Conservation (phyloP, 2,329 filamentous ascomycete genomes). For the Mariannaea sp. region DNA sequence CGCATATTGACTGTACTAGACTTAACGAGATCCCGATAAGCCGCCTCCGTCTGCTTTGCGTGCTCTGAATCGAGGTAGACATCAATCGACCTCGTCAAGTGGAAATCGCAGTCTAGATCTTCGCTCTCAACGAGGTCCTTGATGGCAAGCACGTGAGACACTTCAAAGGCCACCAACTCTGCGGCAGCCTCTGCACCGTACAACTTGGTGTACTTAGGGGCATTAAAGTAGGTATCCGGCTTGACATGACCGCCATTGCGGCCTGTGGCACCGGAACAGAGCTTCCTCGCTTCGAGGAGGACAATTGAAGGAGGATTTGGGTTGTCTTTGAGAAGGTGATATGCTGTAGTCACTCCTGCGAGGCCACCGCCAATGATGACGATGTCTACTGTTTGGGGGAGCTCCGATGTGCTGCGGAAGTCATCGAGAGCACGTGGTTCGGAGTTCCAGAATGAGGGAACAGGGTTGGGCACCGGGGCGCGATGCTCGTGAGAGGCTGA, state of each 20-base stretch:
- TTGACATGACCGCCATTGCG: constrained; percentile 41
- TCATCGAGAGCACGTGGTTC: constrained; percentile 12
- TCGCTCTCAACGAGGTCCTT: constrained; percentile 43
- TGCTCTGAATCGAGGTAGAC: constrained; percentile 41
- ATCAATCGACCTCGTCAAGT: constrained; percentile 43
- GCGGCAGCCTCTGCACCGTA: constrained; percentile 28
- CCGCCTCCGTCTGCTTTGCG: constrained; percentile 17
- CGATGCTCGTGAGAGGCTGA: neutral
- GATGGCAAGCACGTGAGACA: constrained; percentile 33
- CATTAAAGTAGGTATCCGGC: constrained; percentile 26
- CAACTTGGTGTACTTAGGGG: constrained; percentile 21
- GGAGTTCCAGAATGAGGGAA: constrained; percentile 21
- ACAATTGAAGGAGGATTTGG: constrained; percentile 33
- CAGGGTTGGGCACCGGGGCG: constrained; percentile 16
- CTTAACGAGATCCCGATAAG: constrained; percentile 10
- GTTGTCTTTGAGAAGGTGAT: constrained; percentile 42
- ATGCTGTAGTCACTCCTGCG: constrained; percentile 47
- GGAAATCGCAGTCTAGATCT: constrained; percentile 24
- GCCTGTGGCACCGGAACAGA: constrained; percentile 45
- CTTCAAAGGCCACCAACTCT: constrained; percentile 32
- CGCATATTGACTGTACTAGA: neutral
- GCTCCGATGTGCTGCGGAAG: constrained; percentile 15
- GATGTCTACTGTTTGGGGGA: constrained; percentile 49
- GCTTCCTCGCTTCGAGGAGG: constrained; percentile 42
- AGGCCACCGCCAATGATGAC: constrained; percentile 44